Evolutionary conservation across 2,329 filamentous ascomycete genomes (phyloP).

Genomic region (Neofusicoccum ribis): DNA sequence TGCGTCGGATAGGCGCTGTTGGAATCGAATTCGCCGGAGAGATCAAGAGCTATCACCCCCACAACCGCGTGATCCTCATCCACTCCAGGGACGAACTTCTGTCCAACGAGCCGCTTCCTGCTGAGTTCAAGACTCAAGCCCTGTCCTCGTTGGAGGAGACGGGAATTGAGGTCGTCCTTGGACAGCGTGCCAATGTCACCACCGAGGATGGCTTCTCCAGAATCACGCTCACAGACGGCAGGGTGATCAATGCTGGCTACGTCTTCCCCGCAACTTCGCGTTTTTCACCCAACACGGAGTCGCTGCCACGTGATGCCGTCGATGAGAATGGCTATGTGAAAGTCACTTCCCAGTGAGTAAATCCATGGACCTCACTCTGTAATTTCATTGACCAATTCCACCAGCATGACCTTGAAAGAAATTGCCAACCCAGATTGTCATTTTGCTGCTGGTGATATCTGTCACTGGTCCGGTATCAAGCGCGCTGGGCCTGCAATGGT

Average conservation of each 20-base stretch:
- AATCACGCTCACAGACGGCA: conserved; percentile 47
- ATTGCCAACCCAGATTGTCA: conserved; percentile 62
- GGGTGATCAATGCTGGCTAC: conserved; percentile 58
- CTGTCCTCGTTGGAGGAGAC: conserved; percentile 59
- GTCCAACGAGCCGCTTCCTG: conserved; percentile 70
- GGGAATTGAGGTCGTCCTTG: conserved; percentile 66
- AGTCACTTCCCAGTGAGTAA: conserved; percentile 56
- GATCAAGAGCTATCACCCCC: conserved; percentile 67
- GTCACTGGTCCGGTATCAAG: conserved; percentile 75
- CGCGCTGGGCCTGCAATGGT: conserved; percentile 75
- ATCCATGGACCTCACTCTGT: conserved; percentile 10
- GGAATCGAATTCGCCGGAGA: conserved; percentile 82
- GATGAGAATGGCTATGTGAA: conserved; percentile 66
- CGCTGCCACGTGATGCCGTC: conserved; percentile 60
- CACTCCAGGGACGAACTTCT: conserved; percentile 71
- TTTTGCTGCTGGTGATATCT: conserved; percentile 70
- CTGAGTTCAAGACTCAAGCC: conserved; percentile 66
- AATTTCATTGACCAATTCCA: not conserved
- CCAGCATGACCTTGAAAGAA: conserved; percentile 44
- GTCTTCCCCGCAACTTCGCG: conserved; percentile 71
- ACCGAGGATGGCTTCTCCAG: conserved; percentile 41
- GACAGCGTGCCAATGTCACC: conserved; percentile 52
- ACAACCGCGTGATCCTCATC: conserved; percentile 68
- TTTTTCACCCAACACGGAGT: conserved; percentile 62
- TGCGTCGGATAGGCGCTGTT: conserved; percentile 59